Base-by-base conservation (phyloP, 2,329 filamentous ascomycete species). In the Epichloe typhina region DNA sequence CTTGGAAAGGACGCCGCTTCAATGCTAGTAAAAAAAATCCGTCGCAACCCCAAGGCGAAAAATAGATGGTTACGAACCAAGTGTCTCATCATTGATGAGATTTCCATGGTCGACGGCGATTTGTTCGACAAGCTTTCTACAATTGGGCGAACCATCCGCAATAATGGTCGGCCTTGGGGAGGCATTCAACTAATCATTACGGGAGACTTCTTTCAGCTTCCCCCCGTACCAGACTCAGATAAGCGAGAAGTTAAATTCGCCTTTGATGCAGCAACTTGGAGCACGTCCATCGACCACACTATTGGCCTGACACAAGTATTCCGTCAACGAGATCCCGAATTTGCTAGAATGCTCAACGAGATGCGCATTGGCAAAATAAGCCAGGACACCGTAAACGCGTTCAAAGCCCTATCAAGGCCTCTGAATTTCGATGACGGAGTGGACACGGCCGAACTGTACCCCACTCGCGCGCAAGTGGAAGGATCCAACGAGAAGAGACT, bases 81-180 rank as follows among this genome's bases (percentile, higher is more conserved):
- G 62, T 81, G 88, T 12, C 76, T 98, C 23, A 77, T 98, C 57
- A 80, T 98, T 59, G 93, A 98, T 66, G 93, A 98, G 64, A 83
- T 98, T 3, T 97, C 93, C 12, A 98, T 98, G 94, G 90, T 98
- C 4, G 93, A 98, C 60, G 93, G 88, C 1, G 90, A 96, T 36
- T 74, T 98, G 0, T 98, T 97, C 58, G 93, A 98, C 71, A 98
- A 98, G 66, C 76, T 98, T 17, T 89, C 94, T 54, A 80, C 86
- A 54, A 86, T 98, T 57, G 91, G 90, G 13, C 80, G 91, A 51
- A 80, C 75, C 3, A 82, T 98, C 54, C 82, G 90, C 50, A 95
- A 94, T 63, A 96, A 95, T 59, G 90, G 88, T 9, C 79, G 88
- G 9, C 86, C 93, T 0, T 98, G 95, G 73, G 94, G 93, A 50